A percentile compares a stretch with the other conserved stretches of the same genome.
phyloP scores from a whole-genome alignment of 768 basidiomycete genomes.

The Mycena metata region DNA sequence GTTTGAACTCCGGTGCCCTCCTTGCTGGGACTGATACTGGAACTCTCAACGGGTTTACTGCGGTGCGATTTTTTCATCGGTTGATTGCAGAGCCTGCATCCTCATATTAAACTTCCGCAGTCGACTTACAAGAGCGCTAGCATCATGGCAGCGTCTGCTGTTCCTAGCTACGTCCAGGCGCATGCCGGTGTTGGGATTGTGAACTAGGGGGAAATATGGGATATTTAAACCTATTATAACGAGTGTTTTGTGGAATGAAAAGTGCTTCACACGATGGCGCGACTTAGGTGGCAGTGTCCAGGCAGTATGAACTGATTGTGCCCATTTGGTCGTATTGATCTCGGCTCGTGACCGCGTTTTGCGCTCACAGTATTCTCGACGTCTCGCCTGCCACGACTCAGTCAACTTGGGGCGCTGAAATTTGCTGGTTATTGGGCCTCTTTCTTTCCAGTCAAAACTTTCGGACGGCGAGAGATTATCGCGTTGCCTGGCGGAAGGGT shows the following conservation, averaged over 20 bases:
- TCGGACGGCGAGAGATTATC: not conserved
- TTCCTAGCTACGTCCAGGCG: constrained; percentile 40
- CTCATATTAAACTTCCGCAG: constrained; percentile 12
- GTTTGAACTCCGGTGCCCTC: constrained; percentile 39
- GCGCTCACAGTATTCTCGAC: too few relatives aligned
- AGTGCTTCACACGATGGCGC: too few relatives aligned
- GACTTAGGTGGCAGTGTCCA: too few relatives aligned
- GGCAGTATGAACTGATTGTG: too few relatives aligned
- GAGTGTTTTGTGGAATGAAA: too few relatives aligned
- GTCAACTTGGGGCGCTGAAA: too few relatives aligned
- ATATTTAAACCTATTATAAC: too few relatives aligned
- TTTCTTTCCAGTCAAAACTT: not conserved
- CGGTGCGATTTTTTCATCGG: constrained; percentile 28
- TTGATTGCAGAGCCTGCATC: not conserved
- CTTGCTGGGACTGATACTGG: constrained; percentile 40
- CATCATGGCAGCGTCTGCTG: constrained; percentile 40
- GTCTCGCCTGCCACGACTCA: too few relatives aligned
- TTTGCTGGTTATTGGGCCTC: not conserved
- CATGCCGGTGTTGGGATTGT: constrained; percentile 44
- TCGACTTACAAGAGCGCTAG: constrained; percentile 38
- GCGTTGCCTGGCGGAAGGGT: too few relatives aligned
- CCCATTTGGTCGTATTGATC: too few relatives aligned
- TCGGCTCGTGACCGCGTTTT: too few relatives aligned
- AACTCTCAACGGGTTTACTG: constrained; percentile 43
- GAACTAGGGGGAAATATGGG: constrained; percentile 37